These are phyloP conservation scores for Paulownia fortunei DNA, from an alignment of 257 asterid species.

Conservation along the genomic window DNA sequence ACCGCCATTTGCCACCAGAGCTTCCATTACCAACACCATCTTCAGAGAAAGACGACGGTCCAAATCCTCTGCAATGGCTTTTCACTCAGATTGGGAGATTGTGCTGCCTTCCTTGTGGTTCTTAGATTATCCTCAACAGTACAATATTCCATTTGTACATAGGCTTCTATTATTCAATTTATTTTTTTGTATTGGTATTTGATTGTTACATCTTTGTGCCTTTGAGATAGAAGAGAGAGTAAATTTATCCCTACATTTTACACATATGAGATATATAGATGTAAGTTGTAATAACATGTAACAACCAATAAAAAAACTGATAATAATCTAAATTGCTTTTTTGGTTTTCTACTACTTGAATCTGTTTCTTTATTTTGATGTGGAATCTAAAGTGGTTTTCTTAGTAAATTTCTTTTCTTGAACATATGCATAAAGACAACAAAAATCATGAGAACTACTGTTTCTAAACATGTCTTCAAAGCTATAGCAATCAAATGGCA, in stretches of 20 bases:
- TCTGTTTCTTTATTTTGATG: background rate
- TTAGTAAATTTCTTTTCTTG: no score
- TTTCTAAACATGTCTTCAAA: no score
- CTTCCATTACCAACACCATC: constrained; percentile 61
- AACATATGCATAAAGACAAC: no score
- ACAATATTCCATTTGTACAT: constrained; percentile 32
- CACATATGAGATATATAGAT: background rate
- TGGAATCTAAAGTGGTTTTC: no score
- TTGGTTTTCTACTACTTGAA: background rate
- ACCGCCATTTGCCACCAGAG: constrained; percentile 78
- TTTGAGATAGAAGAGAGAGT: constrained; percentile 15
- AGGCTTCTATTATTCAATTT: constrained; percentile 31
- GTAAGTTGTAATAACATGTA: constrained; percentile 9
- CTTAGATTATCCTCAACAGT: constrained; percentile 27
- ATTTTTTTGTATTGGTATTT: constrained; percentile 34
- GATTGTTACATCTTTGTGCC: constrained; percentile 8
- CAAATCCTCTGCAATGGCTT: constrained; percentile 80
- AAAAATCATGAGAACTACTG: no score
- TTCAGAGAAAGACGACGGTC: constrained; percentile 48
- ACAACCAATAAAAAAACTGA: background rate
- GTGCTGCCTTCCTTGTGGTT: constrained; percentile 68
- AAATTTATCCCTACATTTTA: background rate
- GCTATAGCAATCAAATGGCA: no score
- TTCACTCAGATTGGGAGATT: constrained; percentile 76
- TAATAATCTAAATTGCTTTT: background rate